phyloP scores from a whole-genome alignment of 75 land plant species.

The Pinus taeda region DNA sequence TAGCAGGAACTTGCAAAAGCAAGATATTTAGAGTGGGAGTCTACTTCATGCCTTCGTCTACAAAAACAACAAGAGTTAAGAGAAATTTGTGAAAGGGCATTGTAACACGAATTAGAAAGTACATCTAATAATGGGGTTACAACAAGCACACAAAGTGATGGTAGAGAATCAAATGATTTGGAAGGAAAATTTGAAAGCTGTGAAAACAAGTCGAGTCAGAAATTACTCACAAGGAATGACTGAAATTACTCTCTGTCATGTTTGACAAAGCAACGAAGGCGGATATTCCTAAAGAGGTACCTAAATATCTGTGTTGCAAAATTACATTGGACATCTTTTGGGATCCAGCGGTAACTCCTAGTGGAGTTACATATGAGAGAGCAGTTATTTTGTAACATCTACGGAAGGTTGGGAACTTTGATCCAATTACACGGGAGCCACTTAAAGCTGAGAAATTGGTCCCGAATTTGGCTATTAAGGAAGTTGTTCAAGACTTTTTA shows the following conservation, averaged over 20 bases:
- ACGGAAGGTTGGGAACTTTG: conserved; percentile 90
- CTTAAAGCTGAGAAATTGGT: too few species aligned
- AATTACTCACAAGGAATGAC: neutral
- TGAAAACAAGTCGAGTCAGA: too few species aligned
- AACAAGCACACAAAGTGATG: neutral
- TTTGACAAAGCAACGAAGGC: conserved; percentile 71
- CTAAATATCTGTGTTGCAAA: conserved; percentile 82
- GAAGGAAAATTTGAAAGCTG: neutral
- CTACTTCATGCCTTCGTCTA: conserved; percentile 38
- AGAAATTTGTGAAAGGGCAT: conserved; percentile 30
- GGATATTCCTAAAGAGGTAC: conserved; percentile 81
- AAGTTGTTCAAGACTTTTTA: conserved; percentile 84
- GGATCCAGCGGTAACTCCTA: conserved; percentile 84
- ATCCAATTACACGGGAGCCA: conserved; percentile 72
- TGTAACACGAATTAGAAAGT: conserved; percentile 25
- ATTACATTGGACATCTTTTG: conserved; percentile 79
- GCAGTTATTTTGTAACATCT: conserved; percentile 75
- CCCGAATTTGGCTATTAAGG: too few species aligned
- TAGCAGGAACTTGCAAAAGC: conserved; percentile 88
- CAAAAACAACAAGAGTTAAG: conserved; percentile 63
- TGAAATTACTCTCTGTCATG: conserved; percentile 31
- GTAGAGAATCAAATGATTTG: neutral
- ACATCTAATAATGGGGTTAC: neutral
- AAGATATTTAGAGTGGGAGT: conserved; percentile 70
- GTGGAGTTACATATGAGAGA: conserved; percentile 89